Evolutionary conservation across 2,329 filamentous ascomycete genomes (phyloP).

Genomic region (Cyclaneusma minus): DNA sequence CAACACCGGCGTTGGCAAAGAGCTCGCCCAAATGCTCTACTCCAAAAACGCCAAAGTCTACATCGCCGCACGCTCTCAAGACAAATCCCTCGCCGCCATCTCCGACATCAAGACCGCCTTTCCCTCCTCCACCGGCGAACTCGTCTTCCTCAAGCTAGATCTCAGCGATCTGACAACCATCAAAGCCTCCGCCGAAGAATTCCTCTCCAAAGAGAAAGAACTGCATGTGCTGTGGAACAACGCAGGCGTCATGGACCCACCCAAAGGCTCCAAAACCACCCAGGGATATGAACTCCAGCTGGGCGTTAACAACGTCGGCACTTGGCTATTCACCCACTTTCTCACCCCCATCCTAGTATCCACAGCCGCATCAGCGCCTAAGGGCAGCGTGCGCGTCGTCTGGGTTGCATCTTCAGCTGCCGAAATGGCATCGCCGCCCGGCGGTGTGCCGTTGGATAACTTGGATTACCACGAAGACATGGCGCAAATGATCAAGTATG

Average conservation of each 20-base stretch:
- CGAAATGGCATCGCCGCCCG: conserved; percentile 9
- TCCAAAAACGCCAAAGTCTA: conserved; percentile 26
- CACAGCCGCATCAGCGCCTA: conserved; percentile 14
- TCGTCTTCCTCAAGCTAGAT: conserved; percentile 23
- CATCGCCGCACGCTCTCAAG: conserved; percentile 23
- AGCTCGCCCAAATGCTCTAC: conserved; percentile 24
- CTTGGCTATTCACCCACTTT: conserved; percentile 23
- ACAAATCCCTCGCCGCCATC: conserved; percentile 24
- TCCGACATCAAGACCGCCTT: conserved; percentile 18
- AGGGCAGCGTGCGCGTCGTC: conserved; percentile 17
- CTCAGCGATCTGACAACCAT: conserved; percentile 24
- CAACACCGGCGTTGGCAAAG: conserved; percentile 23
- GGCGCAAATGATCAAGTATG: conserved; percentile 4
- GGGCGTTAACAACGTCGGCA: conserved; percentile 21
- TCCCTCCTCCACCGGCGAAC: conserved; percentile 16
- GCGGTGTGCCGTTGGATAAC: too few species aligned
- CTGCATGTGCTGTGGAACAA: conserved; percentile 26
- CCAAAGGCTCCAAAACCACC: conserved; percentile 17
- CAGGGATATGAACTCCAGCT: conserved; percentile 22
- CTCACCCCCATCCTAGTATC: conserved; percentile 18
- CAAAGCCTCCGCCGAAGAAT: conserved; percentile 21
- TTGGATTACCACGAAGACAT: too few species aligned
- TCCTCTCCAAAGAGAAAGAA: conserved; percentile 19
- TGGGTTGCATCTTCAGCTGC: conserved; percentile 19
- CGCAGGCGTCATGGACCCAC: conserved; percentile 23